Evolutionary conservation across 169 alveolate species (phyloP).

Genomic region (Babesia caballi): DNA sequence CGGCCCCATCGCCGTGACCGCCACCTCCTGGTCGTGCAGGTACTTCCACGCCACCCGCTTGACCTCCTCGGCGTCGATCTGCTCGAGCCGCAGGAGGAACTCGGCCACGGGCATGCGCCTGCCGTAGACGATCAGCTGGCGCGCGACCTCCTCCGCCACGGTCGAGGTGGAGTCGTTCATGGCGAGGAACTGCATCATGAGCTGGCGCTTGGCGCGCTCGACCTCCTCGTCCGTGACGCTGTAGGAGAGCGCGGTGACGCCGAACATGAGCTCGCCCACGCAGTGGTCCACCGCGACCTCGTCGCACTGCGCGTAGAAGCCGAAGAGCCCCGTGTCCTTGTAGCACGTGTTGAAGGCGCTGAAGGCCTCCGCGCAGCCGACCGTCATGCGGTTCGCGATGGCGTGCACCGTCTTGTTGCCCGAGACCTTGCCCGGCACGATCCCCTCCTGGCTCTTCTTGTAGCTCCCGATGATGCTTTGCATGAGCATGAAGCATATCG

Average conservation of each 20-base stretch:
- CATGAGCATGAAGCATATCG: constrained; percentile 88
- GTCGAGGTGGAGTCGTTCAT: constrained; percentile 79
- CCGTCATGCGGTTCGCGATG: constrained; percentile 78
- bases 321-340: constrained; percentile 92
- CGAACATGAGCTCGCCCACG: constrained; percentile 81
- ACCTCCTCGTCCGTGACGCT: constrained; percentile 80
- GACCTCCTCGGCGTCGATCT: constrained; percentile 81
- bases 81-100: constrained; percentile 75
- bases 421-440: constrained; percentile 79
- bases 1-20: constrained; percentile 80
- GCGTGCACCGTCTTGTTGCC: constrained; percentile 79
- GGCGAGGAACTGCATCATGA: constrained; percentile 74
- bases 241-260: constrained; percentile 79
- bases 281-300: constrained; percentile 84
- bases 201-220: constrained; percentile 77
- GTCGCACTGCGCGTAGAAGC: constrained; percentile 81
- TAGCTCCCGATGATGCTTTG: constrained; percentile 91
- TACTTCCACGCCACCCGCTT: constrained; percentile 85
- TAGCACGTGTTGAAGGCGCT: constrained; percentile 86
- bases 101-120: constrained; percentile 79
- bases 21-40: constrained; percentile 78
- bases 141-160: constrained; percentile 81
- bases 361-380: constrained; percentile 82
- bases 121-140: constrained; percentile 82
- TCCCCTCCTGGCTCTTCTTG: constrained; percentile 78